These are phyloP conservation scores for Eremothecium cymbalariae DNA, from an alignment of 1,139 yeast genomes.

Conservation along the genomic window DNA sequence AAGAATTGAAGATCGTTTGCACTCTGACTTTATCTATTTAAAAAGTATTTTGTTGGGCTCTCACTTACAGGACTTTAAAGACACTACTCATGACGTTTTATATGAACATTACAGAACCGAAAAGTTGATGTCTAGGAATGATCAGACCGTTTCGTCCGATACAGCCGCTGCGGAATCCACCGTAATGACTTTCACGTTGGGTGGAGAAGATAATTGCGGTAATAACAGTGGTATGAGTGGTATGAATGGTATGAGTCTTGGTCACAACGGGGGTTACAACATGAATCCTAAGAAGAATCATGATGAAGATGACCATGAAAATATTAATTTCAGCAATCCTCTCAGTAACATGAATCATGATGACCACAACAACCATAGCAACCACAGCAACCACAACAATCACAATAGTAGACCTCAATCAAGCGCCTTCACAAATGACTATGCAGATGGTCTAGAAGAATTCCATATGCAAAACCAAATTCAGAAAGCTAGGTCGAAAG, in stretches of 20 bases:
- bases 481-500: slow-evolving; percentile 1
- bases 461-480: slow-evolving; percentile 1
- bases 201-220: slow-evolving; percentile 1
- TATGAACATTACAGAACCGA: slow-evolving; percentile 71
- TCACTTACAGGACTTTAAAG: slow-evolving; percentile 71
- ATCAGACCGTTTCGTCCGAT: slow-evolving; percentile 2
- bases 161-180: slow-evolving; percentile 3
- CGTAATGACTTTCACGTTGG: slow-evolving; percentile 3
- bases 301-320: slow-evolving; percentile 5
- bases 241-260: not conserved
- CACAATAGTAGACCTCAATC: slow-evolving; percentile 5
- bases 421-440: slow-evolving; percentile 4
- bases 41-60: slow-evolving; percentile 64
- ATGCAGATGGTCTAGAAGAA: slow-evolving; percentile 2
- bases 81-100: slow-evolving; percentile 54
- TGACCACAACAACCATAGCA: not conserved
- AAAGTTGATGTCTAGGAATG: slow-evolving; percentile 9
- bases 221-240: not conserved
- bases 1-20: slow-evolving; percentile 44
- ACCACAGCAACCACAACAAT: not conserved
- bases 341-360: slow-evolving; percentile 2
- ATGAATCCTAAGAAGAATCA: too few species aligned
- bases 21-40: slow-evolving; percentile 57
- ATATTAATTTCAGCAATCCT: slow-evolving; percentile 1
- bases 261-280: not conserved